A percentile compares a stretch with the other conserved stretches of the same genome.
Evolutionary conservation across 305 asterid species (phyloP).

Genomic region (Solanum hybrid): DNA sequence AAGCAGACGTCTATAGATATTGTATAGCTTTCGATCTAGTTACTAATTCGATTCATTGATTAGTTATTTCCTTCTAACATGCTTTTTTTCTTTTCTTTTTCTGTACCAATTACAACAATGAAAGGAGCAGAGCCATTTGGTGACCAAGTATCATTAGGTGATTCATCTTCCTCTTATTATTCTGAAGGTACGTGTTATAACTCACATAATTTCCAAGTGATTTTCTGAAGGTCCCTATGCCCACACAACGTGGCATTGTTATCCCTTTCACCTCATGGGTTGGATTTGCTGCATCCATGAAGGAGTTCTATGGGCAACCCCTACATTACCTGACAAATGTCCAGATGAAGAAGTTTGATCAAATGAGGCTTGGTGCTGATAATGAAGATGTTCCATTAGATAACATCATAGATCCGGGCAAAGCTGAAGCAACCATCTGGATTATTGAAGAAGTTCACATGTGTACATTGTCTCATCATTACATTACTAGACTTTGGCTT

Average conservation of each 20-base stretch:
- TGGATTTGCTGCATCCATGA: constrained; percentile 17
- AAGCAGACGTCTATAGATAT: neutral
- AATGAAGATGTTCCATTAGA: constrained; percentile 40
- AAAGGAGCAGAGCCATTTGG: constrained; percentile 17
- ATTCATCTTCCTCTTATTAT: constrained; percentile 17
- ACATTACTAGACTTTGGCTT: constrained; percentile 49
- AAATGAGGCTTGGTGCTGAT: constrained; percentile 31
- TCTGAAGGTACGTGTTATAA: constrained; percentile 31
- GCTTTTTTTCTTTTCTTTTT: neutral
- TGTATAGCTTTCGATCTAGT: neutral
- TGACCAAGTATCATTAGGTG: constrained; percentile 52
- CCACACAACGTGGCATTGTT: constrained; percentile 32
- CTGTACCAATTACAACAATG: constrained; percentile 14
- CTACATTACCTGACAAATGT: constrained; percentile 74
- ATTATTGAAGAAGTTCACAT: constrained; percentile 57
- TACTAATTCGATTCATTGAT: neutral
- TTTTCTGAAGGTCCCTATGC: constrained; percentile 29
- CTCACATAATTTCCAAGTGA: neutral
- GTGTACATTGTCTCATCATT: constrained; percentile 36
- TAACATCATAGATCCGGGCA: constrained; percentile 35
- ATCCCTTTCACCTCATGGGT: constrained; percentile 40
- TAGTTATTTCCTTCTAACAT: neutral
- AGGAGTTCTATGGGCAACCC: constrained; percentile 59
- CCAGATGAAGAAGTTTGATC: constrained; percentile 42
- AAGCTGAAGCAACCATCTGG: constrained; percentile 77